Evolutionary conservation across 2,329 filamentous ascomycete species (phyloP), one percentile per base, ranked within the genome.

Genomic region (Neocucurbitaria cava): DNA sequence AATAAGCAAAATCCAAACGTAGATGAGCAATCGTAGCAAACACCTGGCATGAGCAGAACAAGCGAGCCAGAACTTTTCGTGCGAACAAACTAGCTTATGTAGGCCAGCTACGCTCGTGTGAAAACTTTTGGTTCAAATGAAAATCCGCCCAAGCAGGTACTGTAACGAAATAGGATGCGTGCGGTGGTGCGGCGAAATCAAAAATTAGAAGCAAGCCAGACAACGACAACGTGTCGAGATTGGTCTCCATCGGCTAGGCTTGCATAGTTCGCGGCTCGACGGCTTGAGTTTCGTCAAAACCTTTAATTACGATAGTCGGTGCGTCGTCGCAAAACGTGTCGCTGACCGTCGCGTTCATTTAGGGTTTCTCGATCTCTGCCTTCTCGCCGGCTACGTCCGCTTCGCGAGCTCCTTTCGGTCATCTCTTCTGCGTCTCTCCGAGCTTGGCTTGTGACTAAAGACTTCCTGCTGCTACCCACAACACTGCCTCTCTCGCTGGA

Each of bases 391-490:
- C 54, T 63, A 28, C 65, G 69, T 42, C 56, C 57, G 54, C 66
- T 69, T 48, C 67, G 66, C 30, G 49, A 58, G 59, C 69, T 74
- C 41, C 58, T 49, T 47, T 71, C 61, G 9, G 66, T 71, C 49
- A 53, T 38, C 44, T 75, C 73, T 48, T 75, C 73, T 11, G 59
- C 59, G 11, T 73, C 68, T 49, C 70, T 62, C 55, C 73, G 59
- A 18, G 61, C 44, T 39, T 62, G 46, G 41, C 45, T 56, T 9
- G 60, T 48, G 20, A 62, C 41, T 23, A 66, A 56, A 13, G 65
- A 55, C 28, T 62, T 65, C 39, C 60, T 56, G 44, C 53, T 59
- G 47, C 60, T 61, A 23, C 57, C 64, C 23, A 55, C 24, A 21
- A 60, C 38, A 46, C 69, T 74, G 48, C 66, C 63, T 49, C 60